These are phyloP conservation scores for Russula emetica DNA, from an alignment of 768 basidiomycete species.

Conservation along the genomic window DNA sequence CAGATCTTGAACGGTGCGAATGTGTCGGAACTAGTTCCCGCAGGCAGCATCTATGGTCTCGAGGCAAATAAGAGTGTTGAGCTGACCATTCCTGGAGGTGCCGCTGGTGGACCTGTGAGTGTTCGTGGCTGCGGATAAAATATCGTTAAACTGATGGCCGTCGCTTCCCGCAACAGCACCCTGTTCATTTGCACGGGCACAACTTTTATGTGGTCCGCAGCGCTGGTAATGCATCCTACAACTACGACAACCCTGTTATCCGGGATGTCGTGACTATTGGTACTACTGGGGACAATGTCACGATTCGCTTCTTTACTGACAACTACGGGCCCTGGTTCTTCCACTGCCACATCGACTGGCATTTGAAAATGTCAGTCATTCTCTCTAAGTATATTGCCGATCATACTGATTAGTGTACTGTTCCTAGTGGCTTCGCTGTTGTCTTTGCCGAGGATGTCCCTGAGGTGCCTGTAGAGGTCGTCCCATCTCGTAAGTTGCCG, in stretches of 20 bases:
- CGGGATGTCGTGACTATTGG: conserved; percentile 28
- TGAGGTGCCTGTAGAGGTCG: neutral
- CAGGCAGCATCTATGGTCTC: conserved; percentile 18
- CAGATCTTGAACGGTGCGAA: conserved; percentile 20
- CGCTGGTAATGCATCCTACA: conserved; percentile 25
- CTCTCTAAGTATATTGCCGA: too few relatives aligned
- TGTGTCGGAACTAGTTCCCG: conserved; percentile 12
- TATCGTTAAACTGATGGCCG: neutral
- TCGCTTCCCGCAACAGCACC: conserved; percentile 6
- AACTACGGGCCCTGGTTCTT: conserved; percentile 27
- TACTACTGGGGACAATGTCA: conserved; percentile 17
- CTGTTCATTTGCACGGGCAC: conserved; percentile 25
- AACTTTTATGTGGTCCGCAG: conserved; percentile 28
- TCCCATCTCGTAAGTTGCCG: neutral
- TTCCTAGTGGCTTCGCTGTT: conserved; percentile 17
- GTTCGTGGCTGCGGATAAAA: too few relatives aligned
- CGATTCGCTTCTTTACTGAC: conserved; percentile 32
- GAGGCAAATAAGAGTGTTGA: conserved; percentile 15
- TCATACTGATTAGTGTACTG: neutral
- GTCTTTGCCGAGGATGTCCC: conserved; percentile 23
- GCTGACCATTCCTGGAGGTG: conserved; percentile 15
- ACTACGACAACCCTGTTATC: conserved; percentile 23
- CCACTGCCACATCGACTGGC: conserved; percentile 20
- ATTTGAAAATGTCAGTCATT: conserved; percentile 22
- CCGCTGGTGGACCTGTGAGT: conserved; percentile 5